Conservation (phyloP, 768 basidiomycete genomes). For the Auriculariales sp. region DNA sequence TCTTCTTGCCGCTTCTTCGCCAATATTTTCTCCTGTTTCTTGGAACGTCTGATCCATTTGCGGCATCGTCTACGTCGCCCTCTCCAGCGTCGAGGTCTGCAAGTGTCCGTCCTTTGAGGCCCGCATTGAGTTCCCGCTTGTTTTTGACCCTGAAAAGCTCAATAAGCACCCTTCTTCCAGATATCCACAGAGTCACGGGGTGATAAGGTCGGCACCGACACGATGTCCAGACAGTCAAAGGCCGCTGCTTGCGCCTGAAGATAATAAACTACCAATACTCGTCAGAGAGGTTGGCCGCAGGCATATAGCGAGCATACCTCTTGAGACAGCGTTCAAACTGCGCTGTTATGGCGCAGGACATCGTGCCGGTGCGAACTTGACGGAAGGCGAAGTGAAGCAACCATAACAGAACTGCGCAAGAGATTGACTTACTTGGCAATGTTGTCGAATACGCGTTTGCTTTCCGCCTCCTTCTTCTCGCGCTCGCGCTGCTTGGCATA, state of each 20-base stretch:
- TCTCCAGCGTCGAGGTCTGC: constrained; percentile 59
- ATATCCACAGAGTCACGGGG: not conserved
- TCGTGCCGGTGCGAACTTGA: not conserved
- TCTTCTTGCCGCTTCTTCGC: constrained; percentile 72
- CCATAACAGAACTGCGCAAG: constrained; percentile 6
- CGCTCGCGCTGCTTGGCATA: constrained; percentile 58
- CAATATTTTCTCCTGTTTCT: constrained; percentile 83
- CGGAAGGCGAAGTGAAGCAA: constrained; percentile 1
- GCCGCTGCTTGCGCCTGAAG: no score
- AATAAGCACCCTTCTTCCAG: not conserved
- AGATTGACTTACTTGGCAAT: constrained; percentile 77
- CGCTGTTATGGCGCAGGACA: no score
- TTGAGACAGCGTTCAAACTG: no score
- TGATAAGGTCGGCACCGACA: no score
- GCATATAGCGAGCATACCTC: no score
- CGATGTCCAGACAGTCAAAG: no score
- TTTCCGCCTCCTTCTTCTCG: constrained; percentile 54
- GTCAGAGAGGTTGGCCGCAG: no score
- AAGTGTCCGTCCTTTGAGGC: constrained; percentile 84
- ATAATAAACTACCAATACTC: no score
- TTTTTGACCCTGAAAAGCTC: constrained; percentile 64
- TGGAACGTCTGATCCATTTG: constrained; percentile 84
- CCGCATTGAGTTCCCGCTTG: constrained; percentile 79
- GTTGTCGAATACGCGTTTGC: constrained; percentile 67
- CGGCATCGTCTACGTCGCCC: constrained; percentile 57